Conservation (phyloP, 1,139 yeast species). For the Blastobotrys arbuscula region DNA sequence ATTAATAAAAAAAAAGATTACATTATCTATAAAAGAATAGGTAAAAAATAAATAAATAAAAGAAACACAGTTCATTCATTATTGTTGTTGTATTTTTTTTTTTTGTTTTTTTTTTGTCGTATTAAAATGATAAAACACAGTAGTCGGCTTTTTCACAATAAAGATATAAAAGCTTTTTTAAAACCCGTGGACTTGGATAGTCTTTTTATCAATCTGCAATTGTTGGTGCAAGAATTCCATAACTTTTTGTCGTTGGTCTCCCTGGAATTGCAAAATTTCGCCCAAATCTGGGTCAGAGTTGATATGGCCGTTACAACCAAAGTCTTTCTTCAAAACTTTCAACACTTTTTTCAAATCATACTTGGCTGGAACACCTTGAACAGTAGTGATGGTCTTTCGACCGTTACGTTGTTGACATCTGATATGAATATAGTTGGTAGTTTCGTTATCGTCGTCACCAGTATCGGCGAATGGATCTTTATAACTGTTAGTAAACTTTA, state of each 20-base stretch:
- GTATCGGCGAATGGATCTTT: constrained; percentile 95
- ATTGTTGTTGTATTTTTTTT: no score
- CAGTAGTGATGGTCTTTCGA: constrained; percentile 97
- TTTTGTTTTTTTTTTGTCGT: no score
- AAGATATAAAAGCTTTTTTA: constrained; percentile 33
- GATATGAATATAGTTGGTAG: constrained; percentile 92
- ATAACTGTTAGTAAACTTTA: constrained; percentile 39
- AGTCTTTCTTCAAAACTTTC: constrained; percentile 92
- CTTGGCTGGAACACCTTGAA: constrained; percentile 94
- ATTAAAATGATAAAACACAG: no score
- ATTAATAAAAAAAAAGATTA: not conserved
- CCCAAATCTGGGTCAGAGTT: constrained; percentile 96
- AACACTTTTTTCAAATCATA: constrained; percentile 92
- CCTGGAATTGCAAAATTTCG: constrained; percentile 95
- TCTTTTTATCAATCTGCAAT: constrained; percentile 88
- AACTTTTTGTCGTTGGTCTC: constrained; percentile 97
- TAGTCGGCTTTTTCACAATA: not conserved
- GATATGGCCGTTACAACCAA: constrained; percentile 98
- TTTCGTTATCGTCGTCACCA: constrained; percentile 98
- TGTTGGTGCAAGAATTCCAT: constrained; percentile 87
- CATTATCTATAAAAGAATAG: not conserved
- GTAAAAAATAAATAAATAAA: not conserved
- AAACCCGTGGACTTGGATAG: constrained; percentile 97
- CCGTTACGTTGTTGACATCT: constrained; percentile 99
- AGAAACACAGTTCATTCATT: not conserved